Base-by-base conservation (phyloP, 768 basidiomycete species). In the Kockovaella imperatae region DNA sequence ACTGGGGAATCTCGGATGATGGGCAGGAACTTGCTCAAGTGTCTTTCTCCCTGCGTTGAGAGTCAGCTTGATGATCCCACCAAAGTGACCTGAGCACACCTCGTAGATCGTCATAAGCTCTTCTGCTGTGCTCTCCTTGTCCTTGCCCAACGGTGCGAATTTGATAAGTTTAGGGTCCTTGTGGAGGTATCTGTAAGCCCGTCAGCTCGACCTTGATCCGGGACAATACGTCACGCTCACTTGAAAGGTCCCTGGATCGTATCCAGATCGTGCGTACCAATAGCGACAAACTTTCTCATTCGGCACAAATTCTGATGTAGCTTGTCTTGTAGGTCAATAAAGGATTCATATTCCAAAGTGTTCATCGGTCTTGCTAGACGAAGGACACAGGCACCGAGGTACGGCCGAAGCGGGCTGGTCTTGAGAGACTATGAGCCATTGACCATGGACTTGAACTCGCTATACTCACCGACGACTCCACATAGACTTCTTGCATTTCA, bases 281-380 rank as follows among this genome's bases (percentile, higher is more conserved):
- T 95, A 17, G 95, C 81, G 39, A 93, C 95, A 35, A 99, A 79
- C 64, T 85, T 86, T 49, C 95, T 77, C 56, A 84, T 77, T 49
- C 95, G 77, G 64, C 87, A 90, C 28, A 99, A 79, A 71, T 99
- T 99, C 65, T 91, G 86, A 68, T 99, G 95, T 42, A 99, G 77
- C 72, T 97, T 99, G 68, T 99, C 95, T 74, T 99, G 95, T n/a
- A 99, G 75, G 67, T 97, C 95, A 60, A 99, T 93, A 79, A 99
- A 97, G 53, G 87, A 90, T 21, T 84, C 86, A 68, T 97, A 97
- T 31, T 87, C 89, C 43, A 79, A 77, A 35, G 81, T 81, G 24
- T 86, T 87, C 75, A 99, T 91, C 2, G 71, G 65, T 58, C 80
- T 82, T 64, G 96, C 74, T 62, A 91, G 85, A 54, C 95, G 86